Evolutionary conservation across 148 eudicot species (phyloP).

Genomic region (Cornus kousa): DNA sequence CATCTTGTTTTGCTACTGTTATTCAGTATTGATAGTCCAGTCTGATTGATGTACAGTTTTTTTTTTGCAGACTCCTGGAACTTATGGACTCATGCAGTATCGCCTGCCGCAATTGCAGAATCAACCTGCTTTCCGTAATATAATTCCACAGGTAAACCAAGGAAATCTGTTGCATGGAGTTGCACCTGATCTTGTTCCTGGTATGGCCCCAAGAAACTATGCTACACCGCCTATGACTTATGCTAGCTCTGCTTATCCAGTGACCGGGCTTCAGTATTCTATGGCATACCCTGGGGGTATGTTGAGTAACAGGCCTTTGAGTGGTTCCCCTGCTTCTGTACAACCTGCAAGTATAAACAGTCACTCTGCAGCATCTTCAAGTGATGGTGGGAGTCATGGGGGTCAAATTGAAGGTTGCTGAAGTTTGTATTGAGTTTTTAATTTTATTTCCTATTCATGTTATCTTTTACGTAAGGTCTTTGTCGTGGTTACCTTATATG

Average conservation of each 20-base stretch:
- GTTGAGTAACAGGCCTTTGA: constrained; percentile 57
- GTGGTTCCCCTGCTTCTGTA: constrained; percentile 54
- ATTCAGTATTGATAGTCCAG: constrained; percentile 5
- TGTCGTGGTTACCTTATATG: neutral
- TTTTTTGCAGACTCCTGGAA: constrained; percentile 64
- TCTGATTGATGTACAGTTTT: constrained; percentile 15
- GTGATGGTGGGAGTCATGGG: constrained; percentile 57
- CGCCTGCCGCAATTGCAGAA: constrained; percentile 76
- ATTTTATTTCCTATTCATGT: neutral
- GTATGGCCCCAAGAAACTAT: constrained; percentile 62
- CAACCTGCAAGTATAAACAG: constrained; percentile 46
- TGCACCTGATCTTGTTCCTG: constrained; percentile 60
- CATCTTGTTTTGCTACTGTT: constrained; percentile 5
- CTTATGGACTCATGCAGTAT: constrained; percentile 82
- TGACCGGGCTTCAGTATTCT: constrained; percentile 64
- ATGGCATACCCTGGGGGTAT: constrained; percentile 69
- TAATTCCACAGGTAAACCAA: constrained; percentile 52
- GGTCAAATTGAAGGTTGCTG: constrained; percentile 79
- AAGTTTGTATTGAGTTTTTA: neutral
- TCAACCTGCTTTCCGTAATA: constrained; percentile 58
- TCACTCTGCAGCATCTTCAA: constrained; percentile 70
- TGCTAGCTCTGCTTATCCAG: constrained; percentile 60
- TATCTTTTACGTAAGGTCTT: constrained; percentile 3
- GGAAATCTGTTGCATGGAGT: constrained; percentile 62
- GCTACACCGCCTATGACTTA: constrained; percentile 38